Evolutionary conservation across 306 rosid species (phyloP), one percentile per base, ranked within the genome.

Genomic region (Malus sieversii): DNA sequence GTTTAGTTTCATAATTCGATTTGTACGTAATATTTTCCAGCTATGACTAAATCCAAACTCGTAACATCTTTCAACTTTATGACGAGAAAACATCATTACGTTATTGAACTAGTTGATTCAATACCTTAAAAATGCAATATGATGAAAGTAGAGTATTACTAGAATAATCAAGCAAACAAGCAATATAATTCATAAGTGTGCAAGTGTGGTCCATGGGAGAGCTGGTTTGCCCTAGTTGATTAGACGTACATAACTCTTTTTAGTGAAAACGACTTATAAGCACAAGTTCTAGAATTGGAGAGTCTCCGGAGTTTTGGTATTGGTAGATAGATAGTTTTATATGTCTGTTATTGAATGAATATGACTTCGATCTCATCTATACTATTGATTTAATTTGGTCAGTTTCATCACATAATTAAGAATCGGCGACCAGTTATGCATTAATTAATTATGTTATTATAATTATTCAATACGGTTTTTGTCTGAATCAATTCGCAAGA

Each of bases 231-330:
- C 35, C 2, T 30, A 22, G 70, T 75, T 30, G 46, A 67, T 51
- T 71, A 79, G 59, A 71, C 75, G 84, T 79, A 12, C 57, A 35
- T 66, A 74, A 51, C 72, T 79, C 81, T 75, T 79, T 83, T n/a
- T 57, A 64, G 18, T 27, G 86, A 79, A 79, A 79, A 76, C 53
- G 81, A 83, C 83, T 25, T 25, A 25, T 19, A 4, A 29, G 29
- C 77, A 73, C 30, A 3, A 42, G 30, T 44, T 25, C 40, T 35
- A 25, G 46, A 15, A 48, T 48, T 46, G 16, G 19, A 48, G 53
- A 48, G 53, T 46, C 52, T 46, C 18, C 0, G 52, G 52, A 22
- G 19, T 57, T 40, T 30, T 30, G 42, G 23, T 29, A 63, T 29
- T 29, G 67, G 67, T 30, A 30, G 40, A 13, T 30, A 32, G 68